Evolutionary conservation across 2,329 filamentous ascomycete genomes (phyloP).

Genomic region (Diplodia mutila): DNA sequence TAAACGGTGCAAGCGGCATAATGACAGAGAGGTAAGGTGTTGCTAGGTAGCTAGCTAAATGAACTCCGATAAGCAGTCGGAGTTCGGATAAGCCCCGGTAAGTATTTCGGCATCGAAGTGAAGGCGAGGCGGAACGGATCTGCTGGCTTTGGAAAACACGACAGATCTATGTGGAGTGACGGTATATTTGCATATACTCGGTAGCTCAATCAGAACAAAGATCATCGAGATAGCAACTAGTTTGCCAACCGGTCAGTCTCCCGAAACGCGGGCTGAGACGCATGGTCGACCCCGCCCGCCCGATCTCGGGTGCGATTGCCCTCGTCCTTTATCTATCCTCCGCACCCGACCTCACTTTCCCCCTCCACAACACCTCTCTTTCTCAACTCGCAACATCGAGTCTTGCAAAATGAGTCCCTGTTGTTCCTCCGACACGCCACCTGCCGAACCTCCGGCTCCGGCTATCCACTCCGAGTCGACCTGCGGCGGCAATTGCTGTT

Average conservation of each 20-base stretch:
- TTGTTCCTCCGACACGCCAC: background rate
- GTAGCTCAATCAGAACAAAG: background rate
- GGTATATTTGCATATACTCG: too few relatives aligned
- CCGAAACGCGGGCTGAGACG: conserved; percentile 4
- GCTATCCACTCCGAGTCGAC: background rate
- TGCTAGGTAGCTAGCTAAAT: too few relatives aligned
- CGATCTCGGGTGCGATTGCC: background rate
- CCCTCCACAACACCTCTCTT: background rate
- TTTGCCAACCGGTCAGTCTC: background rate
- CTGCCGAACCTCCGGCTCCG: background rate
- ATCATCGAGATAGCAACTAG: background rate
- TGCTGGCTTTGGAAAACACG: background rate
- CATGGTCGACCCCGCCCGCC: background rate
- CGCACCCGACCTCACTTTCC: background rate
- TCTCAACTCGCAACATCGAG: background rate
- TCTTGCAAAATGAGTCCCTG: background rate
- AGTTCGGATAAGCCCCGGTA: too few relatives aligned
- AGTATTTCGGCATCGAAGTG: background rate
- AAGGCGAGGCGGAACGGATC: background rate
- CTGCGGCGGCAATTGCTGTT: background rate
- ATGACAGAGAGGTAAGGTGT: too few relatives aligned
- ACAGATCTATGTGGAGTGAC: too few relatives aligned
- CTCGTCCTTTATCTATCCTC: background rate
- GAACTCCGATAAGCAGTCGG: too few relatives aligned
- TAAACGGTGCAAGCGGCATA: too few relatives aligned